Evolutionary conservation across 2,329 filamentous ascomycete genomes (phyloP), one percentile per base, ranked within the genome.

Genomic region (Pseudogymnoascus sp.): DNA sequence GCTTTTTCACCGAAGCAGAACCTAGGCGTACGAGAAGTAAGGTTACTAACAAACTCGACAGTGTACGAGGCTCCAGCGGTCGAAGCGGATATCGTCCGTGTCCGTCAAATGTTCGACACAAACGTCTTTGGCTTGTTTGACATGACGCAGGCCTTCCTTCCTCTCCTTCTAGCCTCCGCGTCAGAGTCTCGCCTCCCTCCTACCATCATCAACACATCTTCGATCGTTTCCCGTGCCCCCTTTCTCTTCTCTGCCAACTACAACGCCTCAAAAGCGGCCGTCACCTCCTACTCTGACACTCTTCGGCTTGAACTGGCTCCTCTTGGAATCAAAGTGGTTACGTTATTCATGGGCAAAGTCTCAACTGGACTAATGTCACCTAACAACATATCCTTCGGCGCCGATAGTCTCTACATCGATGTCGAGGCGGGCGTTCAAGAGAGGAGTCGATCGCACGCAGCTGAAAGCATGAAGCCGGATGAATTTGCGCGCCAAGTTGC

Each of bases 231-330:
- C 11, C 72, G 62, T 64, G 64, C 72, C 35, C 69, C 70, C 0
- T 67, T 73, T 2, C 73, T 73, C 6, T 78, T 77, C 63, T 69
- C 73, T 4, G 73, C 72, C 6, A 67, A 72, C 19, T 80, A 80
- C 68, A 77, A 76, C 60, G 74, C 76, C 5, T 75, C 73, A 61
- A 80, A 80, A 63, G 76, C 74, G 0, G 77, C 78, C 0, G 67
- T 79, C 0, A 69, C 73, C 19, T 69, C 72, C 55, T 71, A 78
- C 58, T 73, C 74, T 2, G 70, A 75, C 62, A 75, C 74, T n/a
- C 64, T 79, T 66, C 74, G 76, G 5, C 64, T 78, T 39, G 77
- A 80, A 66, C 71, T 79, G 22, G 62, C 61, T 4, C 64, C 65
- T 7, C 61, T 65, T 58, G 65, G 65, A 12, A 61, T 66, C 38